Evolutionary conservation across 2,329 filamentous ascomycete species (phyloP).

Genomic region (Ophiosphaerella herpotricha): DNA sequence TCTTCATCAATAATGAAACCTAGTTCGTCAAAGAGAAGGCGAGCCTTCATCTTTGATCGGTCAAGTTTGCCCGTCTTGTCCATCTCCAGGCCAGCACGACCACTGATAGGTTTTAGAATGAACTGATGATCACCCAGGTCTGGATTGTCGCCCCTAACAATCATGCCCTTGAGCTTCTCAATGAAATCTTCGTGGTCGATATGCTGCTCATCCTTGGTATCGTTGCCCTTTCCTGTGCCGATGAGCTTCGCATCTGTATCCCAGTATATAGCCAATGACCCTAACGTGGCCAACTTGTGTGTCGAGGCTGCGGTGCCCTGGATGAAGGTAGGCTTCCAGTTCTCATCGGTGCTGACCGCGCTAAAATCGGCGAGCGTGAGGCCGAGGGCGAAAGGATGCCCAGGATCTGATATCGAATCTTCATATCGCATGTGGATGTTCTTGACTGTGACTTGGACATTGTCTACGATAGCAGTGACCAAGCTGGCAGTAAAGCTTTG

Average conservation of each 20-base stretch:
- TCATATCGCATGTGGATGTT: slow-evolving; percentile 99
- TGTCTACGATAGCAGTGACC: slow-evolving; percentile 96
- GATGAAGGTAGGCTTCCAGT: slow-evolving; percentile 96
- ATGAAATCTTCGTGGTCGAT: slow-evolving; percentile 78
- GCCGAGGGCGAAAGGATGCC: slow-evolving; percentile 92
- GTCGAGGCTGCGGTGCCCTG: slow-evolving; percentile 81
- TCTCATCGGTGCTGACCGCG: slow-evolving; percentile 89
- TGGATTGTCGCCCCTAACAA: slow-evolving; percentile 70
- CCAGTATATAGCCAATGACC: slow-evolving; percentile 94
- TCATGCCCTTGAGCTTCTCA: slow-evolving; percentile 75
- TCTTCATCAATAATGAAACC: slow-evolving; percentile 97
- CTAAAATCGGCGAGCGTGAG: slow-evolving; percentile 95
- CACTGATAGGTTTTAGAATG: slow-evolving; percentile 93
- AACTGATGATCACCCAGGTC: slow-evolving; percentile 74
- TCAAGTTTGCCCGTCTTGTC: slow-evolving; percentile 86
- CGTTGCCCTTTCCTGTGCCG: slow-evolving; percentile 76
- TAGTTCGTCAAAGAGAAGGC: slow-evolving; percentile 93
- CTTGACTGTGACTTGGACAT: slow-evolving; percentile 95
- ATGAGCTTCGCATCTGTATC: slow-evolving; percentile 89
- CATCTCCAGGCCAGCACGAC: slow-evolving; percentile 90
- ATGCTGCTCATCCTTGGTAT: slow-evolving; percentile 61
- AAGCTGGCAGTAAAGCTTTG: slow-evolving; percentile 97
- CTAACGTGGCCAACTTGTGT: slow-evolving; percentile 91
- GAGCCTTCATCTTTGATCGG: slow-evolving; percentile 85
- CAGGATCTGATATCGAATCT: slow-evolving; percentile 91